Conservation (phyloP, 2,329 filamentous ascomycete genomes). For the Penicillium occitanis region DNA sequence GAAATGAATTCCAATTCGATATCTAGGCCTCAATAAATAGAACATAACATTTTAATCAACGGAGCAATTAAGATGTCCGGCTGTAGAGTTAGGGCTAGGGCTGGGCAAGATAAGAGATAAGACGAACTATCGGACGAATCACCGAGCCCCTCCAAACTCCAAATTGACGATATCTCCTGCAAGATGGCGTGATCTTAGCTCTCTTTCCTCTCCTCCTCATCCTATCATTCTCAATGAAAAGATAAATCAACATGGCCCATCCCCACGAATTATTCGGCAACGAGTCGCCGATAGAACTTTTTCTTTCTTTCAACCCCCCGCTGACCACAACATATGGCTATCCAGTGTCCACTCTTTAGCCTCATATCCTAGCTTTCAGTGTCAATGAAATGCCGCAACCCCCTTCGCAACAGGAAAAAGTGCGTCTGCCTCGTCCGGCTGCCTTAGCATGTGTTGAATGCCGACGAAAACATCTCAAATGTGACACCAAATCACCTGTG, state of each 20-base stretch:
- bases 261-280: not conserved
- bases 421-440: constrained; percentile 10
- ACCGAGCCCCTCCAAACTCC: not conserved
- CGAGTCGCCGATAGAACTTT: not conserved
- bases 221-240: not conserved
- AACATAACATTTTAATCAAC: not conserved
- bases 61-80: not conserved
- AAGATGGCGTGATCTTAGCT: not conserved
- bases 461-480: constrained; percentile 19
- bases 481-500: constrained; percentile 11
- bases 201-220: not conserved
- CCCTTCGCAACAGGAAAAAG: constrained; percentile 6
- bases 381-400: constrained; percentile 8
- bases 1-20: not conserved
- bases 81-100: not conserved
- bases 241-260: not conserved
- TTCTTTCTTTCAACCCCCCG: not conserved
- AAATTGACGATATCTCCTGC: constrained; percentile 2
- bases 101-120: not conserved
- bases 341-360: not conserved
- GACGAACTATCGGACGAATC: not conserved
- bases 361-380: not conserved
- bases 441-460: constrained; percentile 18
- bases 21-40: not conserved
- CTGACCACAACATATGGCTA: not conserved